These are phyloP conservation scores for Stagonosporopsis rhizophila DNA, from an alignment of 2,329 filamentous ascomycete genomes.

Conservation along the genomic window DNA sequence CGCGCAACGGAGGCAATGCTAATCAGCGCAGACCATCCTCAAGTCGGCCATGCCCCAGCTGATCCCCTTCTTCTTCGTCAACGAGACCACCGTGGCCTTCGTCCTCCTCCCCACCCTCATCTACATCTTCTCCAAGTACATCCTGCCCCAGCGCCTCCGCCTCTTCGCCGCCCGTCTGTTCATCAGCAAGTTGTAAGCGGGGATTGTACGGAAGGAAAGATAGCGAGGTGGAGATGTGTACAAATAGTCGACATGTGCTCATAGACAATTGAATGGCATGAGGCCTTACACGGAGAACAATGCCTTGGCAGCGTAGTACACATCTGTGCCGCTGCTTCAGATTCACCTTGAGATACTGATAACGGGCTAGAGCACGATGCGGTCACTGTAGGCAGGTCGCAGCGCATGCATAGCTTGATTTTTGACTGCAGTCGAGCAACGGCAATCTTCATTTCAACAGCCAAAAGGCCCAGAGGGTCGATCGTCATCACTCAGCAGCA, in stretches of 20 bases:
- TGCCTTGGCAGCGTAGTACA: not conserved
- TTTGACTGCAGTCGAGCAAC: not conserved
- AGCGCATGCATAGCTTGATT: not conserved
- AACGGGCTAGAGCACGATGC: not conserved
- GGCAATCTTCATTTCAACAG: not conserved
- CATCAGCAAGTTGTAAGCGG: constrained; percentile 54
- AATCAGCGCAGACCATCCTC: constrained; percentile 46
- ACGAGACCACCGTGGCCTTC: constrained; percentile 53
- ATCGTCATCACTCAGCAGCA: not conserved
- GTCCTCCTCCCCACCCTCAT: constrained; percentile 52
- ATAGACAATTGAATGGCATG: constrained; percentile 45
- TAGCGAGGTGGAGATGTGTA: constrained; percentile 33
- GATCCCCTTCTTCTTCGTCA: constrained; percentile 56
- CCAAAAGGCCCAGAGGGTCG: not conserved
- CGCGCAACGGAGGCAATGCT: constrained; percentile 11
- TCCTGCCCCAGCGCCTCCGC: constrained; percentile 52
- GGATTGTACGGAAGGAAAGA: constrained; percentile 5
- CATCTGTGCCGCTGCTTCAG: not conserved
- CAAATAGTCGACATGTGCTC: constrained; percentile 44
- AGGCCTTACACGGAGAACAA: constrained; percentile 9
- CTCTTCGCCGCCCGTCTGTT: constrained; percentile 52
- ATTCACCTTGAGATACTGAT: not conserved
- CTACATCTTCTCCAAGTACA: constrained; percentile 55
- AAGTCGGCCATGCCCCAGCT: constrained; percentile 55
- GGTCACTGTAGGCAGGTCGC: not conserved